Percentiles rank a stretch among this genome's conserved stretches.
Conservation (phyloP, 371 early-diverging fungal species). For the Zancudomyces culisetae region DNA sequence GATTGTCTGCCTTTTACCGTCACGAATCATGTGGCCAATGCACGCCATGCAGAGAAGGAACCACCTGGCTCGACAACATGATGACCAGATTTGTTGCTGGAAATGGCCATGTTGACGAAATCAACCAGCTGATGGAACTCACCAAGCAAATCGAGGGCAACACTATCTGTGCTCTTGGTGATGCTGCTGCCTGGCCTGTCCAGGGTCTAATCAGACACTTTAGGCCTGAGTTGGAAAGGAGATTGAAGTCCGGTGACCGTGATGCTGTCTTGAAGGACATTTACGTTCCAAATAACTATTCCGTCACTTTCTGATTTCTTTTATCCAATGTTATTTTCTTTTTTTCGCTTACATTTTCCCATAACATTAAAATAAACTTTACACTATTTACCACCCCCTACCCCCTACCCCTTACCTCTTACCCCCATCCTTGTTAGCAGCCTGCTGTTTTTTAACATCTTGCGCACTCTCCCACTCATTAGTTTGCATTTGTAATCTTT, state of each 20-base stretch:
- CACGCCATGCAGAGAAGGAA: slow-evolving; percentile 96
- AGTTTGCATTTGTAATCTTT: too few relatives aligned
- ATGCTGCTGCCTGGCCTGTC: slow-evolving; percentile 97
- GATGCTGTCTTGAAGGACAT: not conserved
- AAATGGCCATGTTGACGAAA: slow-evolving; percentile 61
- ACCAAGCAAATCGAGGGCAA: slow-evolving; percentile 94
- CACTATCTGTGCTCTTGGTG: slow-evolving; percentile 95
- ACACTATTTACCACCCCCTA: too few relatives aligned
- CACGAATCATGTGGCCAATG: slow-evolving; percentile 97
- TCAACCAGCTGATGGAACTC: slow-evolving; percentile 78
- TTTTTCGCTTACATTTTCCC: not conserved
- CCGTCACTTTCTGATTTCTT: not conserved
- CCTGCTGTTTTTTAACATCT: too few relatives aligned
- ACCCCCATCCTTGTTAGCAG: too few relatives aligned
- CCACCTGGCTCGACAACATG: slow-evolving; percentile 85
- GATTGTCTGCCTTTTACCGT: slow-evolving; percentile 80
- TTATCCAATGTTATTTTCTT: not conserved
- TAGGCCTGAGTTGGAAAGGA: slow-evolving; percentile 76
- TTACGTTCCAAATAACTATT: not conserved
- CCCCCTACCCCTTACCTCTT: too few relatives aligned
- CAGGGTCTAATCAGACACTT: slow-evolving; percentile 89
- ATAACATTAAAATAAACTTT: too few relatives aligned
- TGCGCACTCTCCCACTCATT: too few relatives aligned
- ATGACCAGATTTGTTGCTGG: slow-evolving; percentile 90
- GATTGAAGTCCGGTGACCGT: slow-evolving; percentile 27